These are phyloP conservation scores for Umbelopsis ramanniana DNA, from an alignment of 192 early-diverging fungal genomes.

Conservation along the genomic window DNA sequence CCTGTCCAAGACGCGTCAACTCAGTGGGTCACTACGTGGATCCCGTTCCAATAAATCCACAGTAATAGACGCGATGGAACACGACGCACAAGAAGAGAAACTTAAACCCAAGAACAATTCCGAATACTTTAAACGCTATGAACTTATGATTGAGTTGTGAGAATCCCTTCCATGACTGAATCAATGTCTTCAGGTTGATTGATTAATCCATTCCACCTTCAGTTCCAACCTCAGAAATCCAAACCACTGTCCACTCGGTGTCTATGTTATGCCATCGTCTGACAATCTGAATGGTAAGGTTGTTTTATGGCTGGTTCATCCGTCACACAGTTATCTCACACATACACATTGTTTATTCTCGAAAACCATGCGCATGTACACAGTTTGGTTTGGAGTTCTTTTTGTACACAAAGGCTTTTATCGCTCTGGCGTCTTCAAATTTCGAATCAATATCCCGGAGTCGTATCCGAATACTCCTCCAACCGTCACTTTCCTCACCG, in stretches of 20 bases:
- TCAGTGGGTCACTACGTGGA: not conserved
- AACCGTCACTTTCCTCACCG: slow-evolving; percentile 70
- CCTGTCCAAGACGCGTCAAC: slow-evolving; percentile 20
- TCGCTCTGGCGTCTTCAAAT: slow-evolving; percentile 88
- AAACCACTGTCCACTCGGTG: slow-evolving; percentile 83
- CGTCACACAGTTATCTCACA: not conserved
- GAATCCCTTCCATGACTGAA: slow-evolving; percentile 12
- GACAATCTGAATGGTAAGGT: slow-evolving; percentile 63
- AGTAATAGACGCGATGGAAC: not conserved
- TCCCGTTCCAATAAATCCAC: slow-evolving; percentile 10
- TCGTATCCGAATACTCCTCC: slow-evolving; percentile 80
- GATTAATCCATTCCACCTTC: slow-evolving; percentile 3
- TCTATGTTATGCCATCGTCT: slow-evolving; percentile 85
- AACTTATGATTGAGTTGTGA: slow-evolving; percentile 76
- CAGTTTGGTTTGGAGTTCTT: slow-evolving; percentile 84
- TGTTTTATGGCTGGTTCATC: too few species aligned
- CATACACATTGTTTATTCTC: not conserved
- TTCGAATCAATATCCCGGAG: slow-evolving; percentile 76
- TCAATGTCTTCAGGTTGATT: not conserved
- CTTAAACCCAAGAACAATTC: slow-evolving; percentile 23
- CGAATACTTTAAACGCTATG: slow-evolving; percentile 62
- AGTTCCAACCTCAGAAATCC: slow-evolving; percentile 77
- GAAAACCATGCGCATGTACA: not conserved
- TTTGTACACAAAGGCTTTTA: slow-evolving; percentile 93
- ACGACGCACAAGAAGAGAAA: slow-evolving; percentile 10